phyloP scores from a whole-genome alignment of 2,329 filamentous ascomycete genomes.

The Colletotrichum liaoningense region DNA sequence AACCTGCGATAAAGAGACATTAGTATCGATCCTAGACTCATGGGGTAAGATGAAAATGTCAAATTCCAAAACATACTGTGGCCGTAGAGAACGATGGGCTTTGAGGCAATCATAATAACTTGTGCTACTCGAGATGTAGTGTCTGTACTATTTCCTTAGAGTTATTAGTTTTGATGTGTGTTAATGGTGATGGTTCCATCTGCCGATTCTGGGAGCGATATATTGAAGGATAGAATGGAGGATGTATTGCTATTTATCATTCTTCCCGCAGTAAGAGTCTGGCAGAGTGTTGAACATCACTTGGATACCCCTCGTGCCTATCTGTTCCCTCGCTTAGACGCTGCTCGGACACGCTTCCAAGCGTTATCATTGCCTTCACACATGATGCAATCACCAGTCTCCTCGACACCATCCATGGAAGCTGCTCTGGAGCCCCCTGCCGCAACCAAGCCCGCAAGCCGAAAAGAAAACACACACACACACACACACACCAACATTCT shows the following conservation, averaged over 20 bases:
- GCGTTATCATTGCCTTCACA: not conserved
- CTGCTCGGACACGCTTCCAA: not conserved
- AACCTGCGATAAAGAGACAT: not conserved
- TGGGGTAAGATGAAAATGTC: not conserved
- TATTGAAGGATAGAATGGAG: not conserved
- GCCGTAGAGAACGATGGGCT: conserved; percentile 7
- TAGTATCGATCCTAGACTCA: not conserved
- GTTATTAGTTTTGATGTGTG: not conserved
- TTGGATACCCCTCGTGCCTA: too few relatives aligned
- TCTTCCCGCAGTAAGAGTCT: not conserved
- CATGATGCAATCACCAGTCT: not conserved
- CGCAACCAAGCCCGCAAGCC: not conserved
- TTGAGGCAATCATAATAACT: not conserved
- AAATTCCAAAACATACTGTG: not conserved
- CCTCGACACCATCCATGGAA: not conserved
- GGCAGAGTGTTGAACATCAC: too few relatives aligned
- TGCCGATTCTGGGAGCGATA: not conserved
- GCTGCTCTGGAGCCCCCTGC: not conserved
- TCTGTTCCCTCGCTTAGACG: not conserved
- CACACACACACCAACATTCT: not conserved
- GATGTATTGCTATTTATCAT: not conserved
- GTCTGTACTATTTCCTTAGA: not conserved
- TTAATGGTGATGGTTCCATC: not conserved
- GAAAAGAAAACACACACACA: too few relatives aligned
- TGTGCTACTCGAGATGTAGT: not conserved